phyloP scores from a whole-genome alignment of 495 filamentous ascomycete genomes.

The Tuber indicum region DNA sequence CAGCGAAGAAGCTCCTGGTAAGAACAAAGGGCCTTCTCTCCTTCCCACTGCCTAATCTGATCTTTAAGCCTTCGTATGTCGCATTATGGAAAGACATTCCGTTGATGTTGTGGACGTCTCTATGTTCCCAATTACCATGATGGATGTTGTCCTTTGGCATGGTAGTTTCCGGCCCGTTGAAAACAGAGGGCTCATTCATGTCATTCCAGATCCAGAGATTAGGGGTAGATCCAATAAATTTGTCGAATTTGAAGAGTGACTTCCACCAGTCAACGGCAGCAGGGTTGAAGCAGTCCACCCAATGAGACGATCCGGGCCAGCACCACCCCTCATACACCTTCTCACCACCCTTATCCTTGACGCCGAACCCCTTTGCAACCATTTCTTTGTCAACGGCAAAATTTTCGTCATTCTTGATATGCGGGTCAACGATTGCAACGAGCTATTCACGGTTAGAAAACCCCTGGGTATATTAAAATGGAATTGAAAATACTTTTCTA shows the following conservation, averaged over 20 bases:
- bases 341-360: constrained; percentile 75
- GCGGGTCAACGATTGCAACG: constrained; percentile 90
- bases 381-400: constrained; percentile 74
- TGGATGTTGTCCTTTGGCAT: constrained; percentile 98
- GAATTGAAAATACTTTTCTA: constrained; percentile 52
- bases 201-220: constrained; percentile 98
- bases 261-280: constrained; percentile 83
- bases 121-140: constrained; percentile 87
- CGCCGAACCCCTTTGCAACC: constrained; percentile 70
- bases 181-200: constrained; percentile 99
- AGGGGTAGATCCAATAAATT: constrained; percentile 69
- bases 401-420: constrained; percentile 83
- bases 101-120: constrained; percentile 91
- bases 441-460: constrained; percentile 46
- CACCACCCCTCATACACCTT: constrained; percentile 93
- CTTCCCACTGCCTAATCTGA: constrained; percentile 68
- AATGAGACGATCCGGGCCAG: constrained; percentile 94
- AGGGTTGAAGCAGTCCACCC: constrained; percentile 92
- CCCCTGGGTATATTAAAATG: neutral
- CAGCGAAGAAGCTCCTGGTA: constrained; percentile 84
- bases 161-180: constrained; percentile 93
- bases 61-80: constrained; percentile 73
- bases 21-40: constrained; percentile 79
- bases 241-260: constrained; percentile 74
- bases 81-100: constrained; percentile 91